Evolutionary conservation across 2,329 filamentous ascomycete genomes (phyloP), one percentile per base, ranked within the genome.

Genomic region (Fusarium circinatum): DNA sequence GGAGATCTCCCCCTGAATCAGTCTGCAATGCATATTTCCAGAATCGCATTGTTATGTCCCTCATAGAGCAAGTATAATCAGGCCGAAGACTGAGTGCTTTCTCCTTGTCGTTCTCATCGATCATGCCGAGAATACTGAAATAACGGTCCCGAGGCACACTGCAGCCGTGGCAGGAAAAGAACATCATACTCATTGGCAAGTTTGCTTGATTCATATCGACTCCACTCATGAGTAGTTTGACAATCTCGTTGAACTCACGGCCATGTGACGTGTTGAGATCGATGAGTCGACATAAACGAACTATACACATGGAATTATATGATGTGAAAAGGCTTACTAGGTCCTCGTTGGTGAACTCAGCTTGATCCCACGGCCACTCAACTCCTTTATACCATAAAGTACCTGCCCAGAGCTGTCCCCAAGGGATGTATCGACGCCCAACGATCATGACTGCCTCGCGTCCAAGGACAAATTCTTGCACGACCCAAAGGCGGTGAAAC

Each of bases 401-500:
- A 8, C 65, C 54, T 2, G 59, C 68, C 45, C 59, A 65, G 9
- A 70, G 22, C 12, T 30, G 41, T 8, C 65, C 48, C 68, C 68
- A 70, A 5, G 59, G 18, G 1, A 70, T 12, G 9, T 18, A 20
- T 18, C 48, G 47, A 15, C 24, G 68, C 2, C 65, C 68, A 8
- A 70, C 15, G 13, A 70, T 5, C 59, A 70, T 59, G 14, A 20
- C 17, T 6, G 51, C 65, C 18, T 70, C 26, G 0, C 65, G 68
- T 2, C 48, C 65, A 6, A 70, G 68, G 14, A 70, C 32, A n/a
- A 70, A 70, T 18, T 70, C 68, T 28, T 70, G 68, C 5, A 70
- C 32, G 14, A 70, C 55, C 68, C 68, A 70, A 5, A 70, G 32
- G 38, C 65, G 68, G 13, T 47, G 48, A 10, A 70, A 70, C 68